A percentile compares a stretch with the other conserved stretches of the same genome.
phyloP scores from a whole-genome alignment of 208 protist genomes.

The Crithidia fasciculata region DNA sequence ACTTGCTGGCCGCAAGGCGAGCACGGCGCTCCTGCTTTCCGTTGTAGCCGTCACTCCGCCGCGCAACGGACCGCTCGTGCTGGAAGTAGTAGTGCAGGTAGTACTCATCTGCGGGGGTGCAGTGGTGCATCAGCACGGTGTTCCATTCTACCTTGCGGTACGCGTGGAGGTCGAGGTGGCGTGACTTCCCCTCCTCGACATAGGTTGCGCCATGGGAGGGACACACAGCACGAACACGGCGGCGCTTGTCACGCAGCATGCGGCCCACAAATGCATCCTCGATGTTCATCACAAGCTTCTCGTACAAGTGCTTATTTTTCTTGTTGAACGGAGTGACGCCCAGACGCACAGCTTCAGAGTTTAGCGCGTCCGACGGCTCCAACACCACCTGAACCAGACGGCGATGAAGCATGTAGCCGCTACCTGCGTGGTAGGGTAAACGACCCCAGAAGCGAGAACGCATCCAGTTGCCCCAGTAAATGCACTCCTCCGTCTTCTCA shows the following conservation, averaged over 20 bases:
- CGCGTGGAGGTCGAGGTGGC: not conserved
- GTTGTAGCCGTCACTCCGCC: not conserved
- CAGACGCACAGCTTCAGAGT: not conserved
- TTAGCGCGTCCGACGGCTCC: not conserved
- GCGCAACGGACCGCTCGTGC: conserved; percentile 1
- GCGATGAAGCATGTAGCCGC: not conserved
- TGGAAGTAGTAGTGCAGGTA: conserved; percentile 28
- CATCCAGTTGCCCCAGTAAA: conserved; percentile 4
- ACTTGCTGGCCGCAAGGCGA: not conserved
- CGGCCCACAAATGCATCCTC: conserved; percentile 14
- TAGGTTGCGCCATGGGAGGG: not conserved
- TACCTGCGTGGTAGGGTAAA: not conserved
- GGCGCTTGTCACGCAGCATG: not conserved
- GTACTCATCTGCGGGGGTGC: conserved; percentile 6
- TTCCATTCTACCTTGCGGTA: not conserved
- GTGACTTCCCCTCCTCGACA: conserved; percentile 3
- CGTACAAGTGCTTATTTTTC: not conserved
- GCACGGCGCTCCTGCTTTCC: not conserved
- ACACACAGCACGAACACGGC: not conserved
- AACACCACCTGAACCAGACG: not conserved
- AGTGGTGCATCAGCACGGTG: conserved; percentile 17
- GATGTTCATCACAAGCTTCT: not conserved
- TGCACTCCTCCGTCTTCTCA: conserved; percentile 4
- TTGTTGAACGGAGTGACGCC: not conserved
- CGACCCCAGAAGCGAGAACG: not conserved